Evolutionary conservation across 495 filamentous ascomycete genomes (phyloP).

Genomic region (Podospora anserina): DNA sequence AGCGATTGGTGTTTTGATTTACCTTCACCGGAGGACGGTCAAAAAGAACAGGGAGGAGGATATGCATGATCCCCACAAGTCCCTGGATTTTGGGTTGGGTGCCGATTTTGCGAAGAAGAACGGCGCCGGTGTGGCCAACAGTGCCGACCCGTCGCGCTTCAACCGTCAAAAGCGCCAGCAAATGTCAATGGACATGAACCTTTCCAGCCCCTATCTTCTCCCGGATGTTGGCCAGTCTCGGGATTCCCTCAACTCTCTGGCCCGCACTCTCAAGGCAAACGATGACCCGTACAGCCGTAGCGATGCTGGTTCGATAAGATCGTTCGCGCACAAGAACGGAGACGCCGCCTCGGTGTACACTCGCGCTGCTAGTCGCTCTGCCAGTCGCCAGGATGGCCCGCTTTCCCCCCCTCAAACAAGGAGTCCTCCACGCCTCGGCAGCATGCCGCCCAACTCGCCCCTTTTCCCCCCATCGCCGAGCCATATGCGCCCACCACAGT

Average conservation of each 20-base stretch:
- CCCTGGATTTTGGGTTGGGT: constrained; percentile 87
- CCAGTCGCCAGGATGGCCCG: constrained; percentile 22
- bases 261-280: constrained; percentile 61
- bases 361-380: constrained; percentile 46
- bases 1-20: constrained; percentile 65
- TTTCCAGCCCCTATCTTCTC: constrained; percentile 84
- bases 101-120: background rate
- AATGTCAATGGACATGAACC: constrained; percentile 78
- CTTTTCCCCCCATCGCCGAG: constrained; percentile 25
- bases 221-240: constrained; percentile 73
- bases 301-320: constrained; percentile 60
- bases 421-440: constrained; percentile 30
- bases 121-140: constrained; percentile 40
- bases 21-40: constrained; percentile 72
- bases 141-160: constrained; percentile 52
- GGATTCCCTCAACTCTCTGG: constrained; percentile 80
- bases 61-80: constrained; percentile 81
- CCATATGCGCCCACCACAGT: constrained; percentile 19
- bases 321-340: constrained; percentile 41
- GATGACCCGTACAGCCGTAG: constrained; percentile 83
- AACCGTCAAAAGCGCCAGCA: constrained; percentile 69
- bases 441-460: constrained; percentile 22
- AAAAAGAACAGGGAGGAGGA: constrained; percentile 76
- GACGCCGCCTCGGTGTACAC: constrained; percentile 66
- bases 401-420: constrained; percentile 18